Percentiles rank a stretch among this genome's conserved stretches.
phyloP scores from a whole-genome alignment of 345 rosid genomes.

The Gossypium australe region DNA sequence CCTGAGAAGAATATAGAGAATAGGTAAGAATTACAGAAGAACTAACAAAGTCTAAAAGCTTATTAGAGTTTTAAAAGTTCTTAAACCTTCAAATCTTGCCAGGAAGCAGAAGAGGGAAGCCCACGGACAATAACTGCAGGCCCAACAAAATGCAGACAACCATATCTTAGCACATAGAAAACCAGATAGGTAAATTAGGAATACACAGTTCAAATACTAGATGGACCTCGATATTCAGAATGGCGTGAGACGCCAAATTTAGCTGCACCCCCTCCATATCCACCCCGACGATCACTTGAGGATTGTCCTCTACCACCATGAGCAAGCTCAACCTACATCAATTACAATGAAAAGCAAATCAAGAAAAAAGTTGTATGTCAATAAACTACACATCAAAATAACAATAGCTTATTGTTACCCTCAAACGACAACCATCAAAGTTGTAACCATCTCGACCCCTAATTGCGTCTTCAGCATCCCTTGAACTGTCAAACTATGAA shows the following conservation, averaged over 20 bases:
- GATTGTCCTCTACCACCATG: constrained; percentile 94
- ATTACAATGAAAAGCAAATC: constrained; percentile 10
- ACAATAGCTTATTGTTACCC: constrained; percentile 33
- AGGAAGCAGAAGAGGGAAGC: constrained; percentile 90
- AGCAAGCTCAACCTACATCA: constrained; percentile 88
- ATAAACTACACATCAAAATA: not conserved
- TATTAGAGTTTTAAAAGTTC: constrained; percentile 1
- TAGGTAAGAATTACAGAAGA: constrained; percentile 5
- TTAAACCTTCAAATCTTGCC: constrained; percentile 94
- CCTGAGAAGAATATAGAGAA: constrained; percentile 44
- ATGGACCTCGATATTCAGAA: constrained; percentile 89
- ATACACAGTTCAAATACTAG: not conserved
- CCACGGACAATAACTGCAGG: constrained; percentile 80
- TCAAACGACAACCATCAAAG: constrained; percentile 65
- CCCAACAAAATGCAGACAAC: not conserved
- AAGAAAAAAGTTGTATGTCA: not conserved
- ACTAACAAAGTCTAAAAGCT: not conserved
- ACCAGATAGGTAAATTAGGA: not conserved
- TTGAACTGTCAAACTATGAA: constrained; percentile 50
- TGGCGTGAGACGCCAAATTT: constrained; percentile 68
- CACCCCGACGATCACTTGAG: constrained; percentile 69
- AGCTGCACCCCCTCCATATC: constrained; percentile 41
- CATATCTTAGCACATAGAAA: not conserved
- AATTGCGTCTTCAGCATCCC: constrained; percentile 77
- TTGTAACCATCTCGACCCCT: constrained; percentile 85